Evolutionary conservation across 192 early-diverging fungal species (phyloP).

Genomic region (Backusella psychrophila): DNA sequence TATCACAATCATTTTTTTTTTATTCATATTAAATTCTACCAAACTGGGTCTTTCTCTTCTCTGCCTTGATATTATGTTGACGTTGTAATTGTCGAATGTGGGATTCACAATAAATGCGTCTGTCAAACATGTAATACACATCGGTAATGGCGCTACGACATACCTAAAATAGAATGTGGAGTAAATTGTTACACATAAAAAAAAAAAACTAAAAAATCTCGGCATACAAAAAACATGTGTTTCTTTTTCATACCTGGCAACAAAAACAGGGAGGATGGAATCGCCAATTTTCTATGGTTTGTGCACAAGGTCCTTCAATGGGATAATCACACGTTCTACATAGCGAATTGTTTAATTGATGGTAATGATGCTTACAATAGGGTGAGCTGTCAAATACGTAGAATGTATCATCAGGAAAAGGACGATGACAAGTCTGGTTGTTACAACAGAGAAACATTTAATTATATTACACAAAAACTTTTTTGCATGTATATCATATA

Average conservation of each 20-base stretch:
- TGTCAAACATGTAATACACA: slow-evolving; percentile 70
- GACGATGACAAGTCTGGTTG: slow-evolving; percentile 56
- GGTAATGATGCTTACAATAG: slow-evolving; percentile 85
- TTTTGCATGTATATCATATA: slow-evolving; percentile 8
- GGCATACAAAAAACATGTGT: background rate
- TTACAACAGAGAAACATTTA: background rate
- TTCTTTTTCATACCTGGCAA: slow-evolving; percentile 48
- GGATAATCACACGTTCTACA: slow-evolving; percentile 78
- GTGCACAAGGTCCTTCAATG: slow-evolving; percentile 83
- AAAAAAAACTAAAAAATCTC: background rate
- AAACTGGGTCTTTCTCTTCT: slow-evolving; percentile 58
- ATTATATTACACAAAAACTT: too few relatives aligned
- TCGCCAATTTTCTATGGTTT: slow-evolving; percentile 76
- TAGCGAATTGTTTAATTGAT: slow-evolving; percentile 81
- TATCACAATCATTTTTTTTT: background rate
- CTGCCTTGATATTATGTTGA: slow-evolving; percentile 54
- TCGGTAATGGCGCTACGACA: slow-evolving; percentile 60
- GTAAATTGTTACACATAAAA: background rate
- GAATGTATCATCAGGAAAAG: slow-evolving; percentile 80
- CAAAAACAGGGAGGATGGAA: slow-evolving; percentile 89
- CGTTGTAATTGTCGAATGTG: slow-evolving; percentile 66
- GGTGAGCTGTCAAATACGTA: slow-evolving; percentile 86
- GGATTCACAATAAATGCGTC: slow-evolving; percentile 67
- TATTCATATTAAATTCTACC: slow-evolving; percentile 18
- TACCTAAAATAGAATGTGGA: slow-evolving; percentile 24